Percentiles rank a stretch among this genome's conserved stretches.
Evolutionary conservation across 352 stramenopile genomes (phyloP).

Genomic region (Peronospora belbahrii): DNA sequence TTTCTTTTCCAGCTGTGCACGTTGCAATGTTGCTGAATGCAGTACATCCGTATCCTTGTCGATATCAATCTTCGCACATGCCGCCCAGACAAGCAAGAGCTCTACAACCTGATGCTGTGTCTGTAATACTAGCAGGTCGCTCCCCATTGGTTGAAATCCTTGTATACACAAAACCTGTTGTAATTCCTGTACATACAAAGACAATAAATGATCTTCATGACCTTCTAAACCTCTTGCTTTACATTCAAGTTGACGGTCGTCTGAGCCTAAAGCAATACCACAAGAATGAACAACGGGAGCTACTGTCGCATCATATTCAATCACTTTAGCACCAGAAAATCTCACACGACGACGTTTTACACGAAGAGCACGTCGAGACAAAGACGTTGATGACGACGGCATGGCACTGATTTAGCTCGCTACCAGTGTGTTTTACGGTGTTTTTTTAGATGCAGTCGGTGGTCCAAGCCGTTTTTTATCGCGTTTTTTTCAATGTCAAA

Average conservation of each 20-base stretch:
- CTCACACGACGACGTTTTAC: constrained; percentile 21
- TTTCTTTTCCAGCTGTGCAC: constrained; percentile 35
- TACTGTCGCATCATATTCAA: constrained; percentile 47
- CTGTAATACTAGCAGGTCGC: constrained; percentile 23
- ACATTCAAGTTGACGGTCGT: constrained; percentile 29
- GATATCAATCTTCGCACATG: constrained; percentile 4
- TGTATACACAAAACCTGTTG: constrained; percentile 16
- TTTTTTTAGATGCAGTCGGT: too few species aligned
- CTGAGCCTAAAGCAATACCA: not conserved
- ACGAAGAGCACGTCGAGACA: not conserved
- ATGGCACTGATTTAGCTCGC: not conserved
- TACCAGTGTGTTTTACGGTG: too few species aligned
- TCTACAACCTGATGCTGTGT: constrained; percentile 39
- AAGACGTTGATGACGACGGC: not conserved
- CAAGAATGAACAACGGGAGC: constrained; percentile 33
- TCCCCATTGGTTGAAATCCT: constrained; percentile 32
- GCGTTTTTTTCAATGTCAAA: too few species aligned
- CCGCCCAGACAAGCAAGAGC: constrained; percentile 29
- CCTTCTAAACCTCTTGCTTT: constrained; percentile 28
- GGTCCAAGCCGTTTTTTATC: too few species aligned
- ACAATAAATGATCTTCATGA: constrained; percentile 7
- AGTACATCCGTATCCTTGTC: constrained; percentile 3
- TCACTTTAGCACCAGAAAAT: constrained; percentile 48
- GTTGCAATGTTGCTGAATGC: constrained; percentile 12
- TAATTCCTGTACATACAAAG: constrained; percentile 34